phyloP scores from a whole-genome alignment of 371 early-diverging fungal species.

The Phascolomyces articulosus region DNA sequence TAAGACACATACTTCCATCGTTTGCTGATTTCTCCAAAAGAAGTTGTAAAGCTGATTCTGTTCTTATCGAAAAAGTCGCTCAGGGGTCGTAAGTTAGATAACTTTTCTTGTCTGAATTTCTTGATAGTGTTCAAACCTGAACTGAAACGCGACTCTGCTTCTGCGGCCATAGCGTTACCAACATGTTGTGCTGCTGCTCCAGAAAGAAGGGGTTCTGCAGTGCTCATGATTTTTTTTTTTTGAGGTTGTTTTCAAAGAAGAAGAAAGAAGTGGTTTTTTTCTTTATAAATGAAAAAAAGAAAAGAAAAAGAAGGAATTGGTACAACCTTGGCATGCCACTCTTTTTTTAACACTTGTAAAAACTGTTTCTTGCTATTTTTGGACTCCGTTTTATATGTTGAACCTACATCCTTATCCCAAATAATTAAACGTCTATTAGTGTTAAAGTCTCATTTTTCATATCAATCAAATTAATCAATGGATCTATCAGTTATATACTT shows the following conservation, averaged over 20 bases:
- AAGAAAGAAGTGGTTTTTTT: neutral
- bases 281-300: neutral
- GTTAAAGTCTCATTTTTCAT: too few relatives aligned
- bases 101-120: slow-evolving; percentile 43
- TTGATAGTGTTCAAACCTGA: slow-evolving; percentile 19
- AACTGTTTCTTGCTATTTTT: too few relatives aligned
- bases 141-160: slow-evolving; percentile 43
- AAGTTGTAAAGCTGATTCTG: slow-evolving; percentile 57
- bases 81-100: slow-evolving; percentile 55
- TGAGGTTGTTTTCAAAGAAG: neutral
- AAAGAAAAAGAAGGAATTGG: neutral
- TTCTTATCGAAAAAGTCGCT: slow-evolving; percentile 69
- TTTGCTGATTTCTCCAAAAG: slow-evolving; percentile 46
- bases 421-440: too few relatives aligned
- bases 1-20: slow-evolving; percentile 53
- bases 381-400: too few relatives aligned
- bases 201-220: slow-evolving; percentile 11
- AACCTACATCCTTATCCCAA: too few relatives aligned
- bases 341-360: too few relatives aligned
- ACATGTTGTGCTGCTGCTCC: slow-evolving; percentile 22
- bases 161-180: slow-evolving; percentile 32
- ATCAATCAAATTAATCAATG: too few relatives aligned
- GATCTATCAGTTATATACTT: too few relatives aligned
- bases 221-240: slow-evolving; percentile 3
- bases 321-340: too few relatives aligned